These are phyloP conservation scores for Drechslera avenae DNA, from an alignment of 2,329 filamentous ascomycete species.

Conservation along the genomic window DNA sequence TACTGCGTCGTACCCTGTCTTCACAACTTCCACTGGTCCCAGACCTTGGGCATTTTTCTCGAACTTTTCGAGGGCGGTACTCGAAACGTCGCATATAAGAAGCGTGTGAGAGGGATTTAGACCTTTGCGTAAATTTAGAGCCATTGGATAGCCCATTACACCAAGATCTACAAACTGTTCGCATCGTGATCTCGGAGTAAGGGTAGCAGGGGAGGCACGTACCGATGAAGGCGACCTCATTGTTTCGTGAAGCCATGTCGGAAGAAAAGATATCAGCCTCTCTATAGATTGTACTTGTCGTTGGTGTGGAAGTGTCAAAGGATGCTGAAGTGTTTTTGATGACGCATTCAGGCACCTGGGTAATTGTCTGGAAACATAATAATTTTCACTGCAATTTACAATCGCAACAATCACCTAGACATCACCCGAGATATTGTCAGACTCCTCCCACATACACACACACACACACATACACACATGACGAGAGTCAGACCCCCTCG, in stretches of 20 bases:
- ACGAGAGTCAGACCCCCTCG: no score
- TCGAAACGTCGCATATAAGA: conserved; percentile 49
- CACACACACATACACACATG: no score
- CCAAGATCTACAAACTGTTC: conserved; percentile 40
- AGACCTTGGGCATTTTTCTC: conserved; percentile 42
- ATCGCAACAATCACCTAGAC: no score
- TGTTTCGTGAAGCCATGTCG: conserved; percentile 25
- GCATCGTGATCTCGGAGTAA: not conserved
- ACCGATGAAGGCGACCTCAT: conserved; percentile 35
- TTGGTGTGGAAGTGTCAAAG: no score
- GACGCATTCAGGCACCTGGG: no score
- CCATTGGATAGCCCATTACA: conserved; percentile 53
- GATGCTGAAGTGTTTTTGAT: no score
- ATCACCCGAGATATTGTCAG: no score
- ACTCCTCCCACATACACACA: no score
- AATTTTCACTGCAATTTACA: no score
- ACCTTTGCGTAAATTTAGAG: conserved; percentile 48
- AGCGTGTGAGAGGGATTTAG: conserved; percentile 39
- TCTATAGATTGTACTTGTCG: no score
- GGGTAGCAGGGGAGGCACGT: not conserved
- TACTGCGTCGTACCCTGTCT: conserved; percentile 48
- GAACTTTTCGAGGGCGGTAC: conserved; percentile 46
- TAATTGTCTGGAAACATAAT: no score
- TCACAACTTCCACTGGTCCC: conserved; percentile 45
- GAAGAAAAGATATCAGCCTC: no score